Conservation (phyloP, 176 grass and related monocot species). For the Phragmites australis region DNA sequence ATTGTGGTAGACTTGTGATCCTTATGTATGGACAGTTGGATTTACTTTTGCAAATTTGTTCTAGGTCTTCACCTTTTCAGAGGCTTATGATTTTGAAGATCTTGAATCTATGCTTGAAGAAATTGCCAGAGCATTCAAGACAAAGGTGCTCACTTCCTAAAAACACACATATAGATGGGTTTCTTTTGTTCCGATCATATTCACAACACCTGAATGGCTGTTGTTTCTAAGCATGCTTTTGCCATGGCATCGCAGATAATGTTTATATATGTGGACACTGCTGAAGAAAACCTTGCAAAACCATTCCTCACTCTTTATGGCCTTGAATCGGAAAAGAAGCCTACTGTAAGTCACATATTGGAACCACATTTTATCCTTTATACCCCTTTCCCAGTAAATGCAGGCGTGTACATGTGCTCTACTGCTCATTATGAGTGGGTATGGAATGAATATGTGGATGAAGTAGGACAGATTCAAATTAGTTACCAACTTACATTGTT, state of each 20-base stretch:
- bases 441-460: background rate
- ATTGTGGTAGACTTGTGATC: background rate
- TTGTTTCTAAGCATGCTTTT: constrained; percentile 22
- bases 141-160: constrained; percentile 58
- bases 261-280: constrained; percentile 86
- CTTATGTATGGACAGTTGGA: constrained; percentile 29
- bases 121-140: constrained; percentile 78
- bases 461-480: background rate
- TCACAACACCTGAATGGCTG: constrained; percentile 2
- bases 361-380: background rate
- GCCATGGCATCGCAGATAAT: constrained; percentile 64
- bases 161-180: background rate
- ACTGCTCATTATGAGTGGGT: constrained; percentile 1
- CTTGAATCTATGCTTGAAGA: constrained; percentile 66
- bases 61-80: constrained; percentile 81
- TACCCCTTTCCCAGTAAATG: constrained; percentile 4
- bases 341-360: constrained; percentile 56
- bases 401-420: background rate
- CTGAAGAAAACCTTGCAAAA: constrained; percentile 96
- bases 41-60: constrained; percentile 39
- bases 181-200: constrained; percentile 9
- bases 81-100: constrained; percentile 79
- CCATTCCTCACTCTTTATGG: constrained; percentile 89
- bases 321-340: constrained; percentile 67
- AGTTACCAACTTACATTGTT: background rate